These are phyloP conservation scores for Ramichloridium luteum DNA, from an alignment of 2,329 filamentous ascomycete species.

Conservation along the genomic window DNA sequence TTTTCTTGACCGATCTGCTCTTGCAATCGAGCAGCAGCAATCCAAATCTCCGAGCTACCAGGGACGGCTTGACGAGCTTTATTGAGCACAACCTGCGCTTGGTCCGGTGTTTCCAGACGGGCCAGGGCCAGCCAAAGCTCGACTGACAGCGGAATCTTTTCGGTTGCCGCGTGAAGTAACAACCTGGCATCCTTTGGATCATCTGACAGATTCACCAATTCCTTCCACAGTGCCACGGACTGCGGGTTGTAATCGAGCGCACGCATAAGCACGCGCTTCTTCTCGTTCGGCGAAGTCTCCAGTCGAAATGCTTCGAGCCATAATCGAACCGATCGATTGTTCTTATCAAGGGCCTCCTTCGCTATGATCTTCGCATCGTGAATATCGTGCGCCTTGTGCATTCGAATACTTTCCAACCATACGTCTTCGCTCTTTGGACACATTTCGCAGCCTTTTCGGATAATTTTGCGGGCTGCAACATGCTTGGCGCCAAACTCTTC, in stretches of 20 bases:
- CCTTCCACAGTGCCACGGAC: constrained; percentile 96
- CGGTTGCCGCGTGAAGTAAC: constrained; percentile 84
- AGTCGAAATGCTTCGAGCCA: constrained; percentile 96
- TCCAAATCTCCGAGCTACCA: constrained; percentile 91
- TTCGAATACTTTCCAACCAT: constrained; percentile 89
- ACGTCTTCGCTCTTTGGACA: constrained; percentile 91
- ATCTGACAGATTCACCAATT: constrained; percentile 89
- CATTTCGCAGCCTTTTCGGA: constrained; percentile 75
- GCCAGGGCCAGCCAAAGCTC: constrained; percentile 93
- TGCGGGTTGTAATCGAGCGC: constrained; percentile 87
- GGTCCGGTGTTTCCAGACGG: constrained; percentile 75
- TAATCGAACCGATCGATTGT: constrained; percentile 72
- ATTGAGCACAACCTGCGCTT: constrained; percentile 90
- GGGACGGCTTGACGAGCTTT: constrained; percentile 87
- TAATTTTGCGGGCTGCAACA: constrained; percentile 76
- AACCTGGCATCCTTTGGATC: constrained; percentile 77
- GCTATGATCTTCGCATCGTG: constrained; percentile 94
- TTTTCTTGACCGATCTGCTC: constrained; percentile 73
- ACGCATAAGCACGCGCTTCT: constrained; percentile 84
- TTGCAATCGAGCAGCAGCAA: constrained; percentile 81
- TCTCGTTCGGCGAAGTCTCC: constrained; percentile 68
- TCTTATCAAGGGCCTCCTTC: constrained; percentile 82
- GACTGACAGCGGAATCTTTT: constrained; percentile 85
- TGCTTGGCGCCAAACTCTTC: constrained; percentile 90
- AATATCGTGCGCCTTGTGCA: constrained; percentile 54